Evolutionary conservation across 108 stramenopile species (phyloP), one percentile per base, ranked within the genome.

Genomic region (Epithemia pelagica): DNA sequence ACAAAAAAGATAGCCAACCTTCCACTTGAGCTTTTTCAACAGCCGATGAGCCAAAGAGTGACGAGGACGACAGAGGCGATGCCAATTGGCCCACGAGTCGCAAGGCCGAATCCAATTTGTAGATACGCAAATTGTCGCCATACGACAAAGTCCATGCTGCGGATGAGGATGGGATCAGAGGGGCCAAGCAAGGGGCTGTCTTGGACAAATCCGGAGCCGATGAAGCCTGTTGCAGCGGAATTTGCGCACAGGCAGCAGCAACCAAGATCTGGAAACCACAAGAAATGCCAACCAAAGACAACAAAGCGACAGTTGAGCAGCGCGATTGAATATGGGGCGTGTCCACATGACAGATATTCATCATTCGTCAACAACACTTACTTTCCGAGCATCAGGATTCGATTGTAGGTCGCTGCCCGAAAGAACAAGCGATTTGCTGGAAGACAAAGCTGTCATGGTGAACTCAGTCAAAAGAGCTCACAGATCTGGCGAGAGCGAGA

Each of bases 1-100:
- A 79, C 3, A 71, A 2, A 52, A 65, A 79, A 21, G 63, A 65
- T 31, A 81, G 22, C 80, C 80, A 81, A 0, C 65, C 67, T 24
- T 81, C 66, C 27, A 81, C 68, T 24, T 61, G 37, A 10, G 75
- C 80, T 26, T 68, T 51, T 10, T 81, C 75, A 0, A 46, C 30
- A 53, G 37, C 29, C 30, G 66, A 52, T 0, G 29, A 23, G 52
- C 79, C 79, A 33, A 70, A 19, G 23, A 80, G 58, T n/a, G n/a
- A 1, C 0, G 53, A 52, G n/a, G 60, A 20, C 37, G 5, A 15
- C 15, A 46, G 37, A 46, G 37, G 37, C 19, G 69, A 65, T 10
- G 69, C 51, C 18, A 75, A 27, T 8, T 60, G 29, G 7, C 71
- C 80, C 57, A 81, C 30, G 22, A 52, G 8, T 58, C 59, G 59